Percentiles rank a stretch among this genome's conserved stretches.
Evolutionary conservation across 164 flowering plant species (phyloP).

Genomic region (Sextonia rubra): DNA sequence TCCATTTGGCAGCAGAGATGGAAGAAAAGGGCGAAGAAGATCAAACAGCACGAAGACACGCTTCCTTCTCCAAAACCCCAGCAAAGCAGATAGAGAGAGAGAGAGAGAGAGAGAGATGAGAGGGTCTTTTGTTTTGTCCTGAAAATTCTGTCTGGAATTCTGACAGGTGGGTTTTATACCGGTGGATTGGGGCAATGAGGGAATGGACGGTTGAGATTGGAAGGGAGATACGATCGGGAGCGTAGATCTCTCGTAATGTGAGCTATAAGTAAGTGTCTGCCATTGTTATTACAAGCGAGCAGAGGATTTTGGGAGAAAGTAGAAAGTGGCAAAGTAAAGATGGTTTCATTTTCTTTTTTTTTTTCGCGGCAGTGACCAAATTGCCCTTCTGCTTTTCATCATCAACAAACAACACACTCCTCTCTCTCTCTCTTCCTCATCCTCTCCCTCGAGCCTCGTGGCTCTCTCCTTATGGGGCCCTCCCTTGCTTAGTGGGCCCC

Average conservation of each 20-base stretch:
- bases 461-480: neutral
- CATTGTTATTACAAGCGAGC: constrained; percentile 4
- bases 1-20: neutral
- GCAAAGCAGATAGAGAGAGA: neutral
- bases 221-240: neutral
- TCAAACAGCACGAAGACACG: too few relatives aligned
- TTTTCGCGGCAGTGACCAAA: neutral
- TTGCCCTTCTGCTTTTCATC: neutral
- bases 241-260: constrained; percentile 1
- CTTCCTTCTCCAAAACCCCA: neutral
- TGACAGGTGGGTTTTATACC: neutral
- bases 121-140: constrained; percentile 3
- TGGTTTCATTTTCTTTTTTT: neutral
- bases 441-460: neutral
- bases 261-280: constrained; percentile 1
- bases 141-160: constrained; percentile 4
- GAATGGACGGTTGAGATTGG: constrained; percentile 8
- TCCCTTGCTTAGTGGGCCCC: too few relatives aligned
- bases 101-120: neutral
- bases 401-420: neutral
- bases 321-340: neutral
- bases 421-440: neutral
- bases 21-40: neutral
- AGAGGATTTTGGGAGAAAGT: neutral
- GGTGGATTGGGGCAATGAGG: neutral